A percentile compares a stretch with the other conserved stretches of the same genome.
Conservation (phyloP, 192 early-diverging fungal species). For the Backusella sp. region DNA sequence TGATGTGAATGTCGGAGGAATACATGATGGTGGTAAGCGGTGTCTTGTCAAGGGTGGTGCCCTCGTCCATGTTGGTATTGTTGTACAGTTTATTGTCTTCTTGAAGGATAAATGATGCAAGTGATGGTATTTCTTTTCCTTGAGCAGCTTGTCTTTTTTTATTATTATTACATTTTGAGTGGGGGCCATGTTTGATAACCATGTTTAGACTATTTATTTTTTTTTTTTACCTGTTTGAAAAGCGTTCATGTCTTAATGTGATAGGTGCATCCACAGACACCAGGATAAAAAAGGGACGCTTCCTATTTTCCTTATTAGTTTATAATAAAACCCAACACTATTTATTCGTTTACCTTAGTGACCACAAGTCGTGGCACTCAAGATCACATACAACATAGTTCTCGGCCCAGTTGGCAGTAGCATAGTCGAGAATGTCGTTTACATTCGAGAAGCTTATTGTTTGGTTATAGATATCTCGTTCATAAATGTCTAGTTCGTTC, state of each 20-base stretch:
- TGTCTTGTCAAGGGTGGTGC: background rate
- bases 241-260: slow-evolving; percentile 63
- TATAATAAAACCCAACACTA: background rate
- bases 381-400: slow-evolving; percentile 75
- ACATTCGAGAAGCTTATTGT: slow-evolving; percentile 49
- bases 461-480: background rate
- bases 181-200: too few relatives aligned
- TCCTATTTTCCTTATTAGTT: slow-evolving; percentile 35
- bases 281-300: slow-evolving; percentile 81
- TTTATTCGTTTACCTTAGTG: slow-evolving; percentile 37
- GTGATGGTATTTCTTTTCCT: slow-evolving; percentile 21
- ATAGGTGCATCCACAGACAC: slow-evolving; percentile 85
- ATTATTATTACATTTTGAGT: background rate
- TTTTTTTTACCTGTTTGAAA: slow-evolving; percentile 36
- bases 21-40: slow-evolving; percentile 42
- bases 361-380: slow-evolving; percentile 49
- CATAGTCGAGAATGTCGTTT: slow-evolving; percentile 61
- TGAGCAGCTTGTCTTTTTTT: background rate
- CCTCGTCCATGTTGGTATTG: slow-evolving; percentile 1
- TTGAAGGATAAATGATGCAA: slow-evolving; percentile 60
- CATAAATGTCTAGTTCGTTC: background rate
- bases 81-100: slow-evolving; percentile 55
- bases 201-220: background rate
- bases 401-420: slow-evolving; percentile 73
- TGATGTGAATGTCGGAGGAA: slow-evolving; percentile 59